phyloP scores from a whole-genome alignment of 148 eudicot genomes.

The Tetragonia tetragonoides region DNA sequence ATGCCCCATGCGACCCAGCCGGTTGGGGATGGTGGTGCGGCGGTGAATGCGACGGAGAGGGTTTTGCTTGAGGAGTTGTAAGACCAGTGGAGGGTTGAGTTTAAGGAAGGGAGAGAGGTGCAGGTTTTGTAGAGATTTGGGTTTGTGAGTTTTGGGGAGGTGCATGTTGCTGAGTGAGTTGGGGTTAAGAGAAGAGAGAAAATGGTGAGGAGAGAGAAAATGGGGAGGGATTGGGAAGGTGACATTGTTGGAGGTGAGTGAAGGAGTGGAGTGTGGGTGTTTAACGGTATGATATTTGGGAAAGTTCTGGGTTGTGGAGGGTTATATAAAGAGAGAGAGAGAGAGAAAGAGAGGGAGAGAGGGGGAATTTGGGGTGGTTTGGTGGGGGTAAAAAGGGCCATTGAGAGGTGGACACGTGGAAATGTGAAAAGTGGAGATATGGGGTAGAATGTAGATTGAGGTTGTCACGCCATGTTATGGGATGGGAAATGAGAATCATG shows the following conservation, averaged over 20 bases:
- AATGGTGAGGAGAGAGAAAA: not conserved
- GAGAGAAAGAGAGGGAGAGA: too few relatives aligned
- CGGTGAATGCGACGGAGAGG: slow-evolving; percentile 61
- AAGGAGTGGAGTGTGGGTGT: slow-evolving; percentile 5
- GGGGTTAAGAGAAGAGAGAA: slow-evolving; percentile 22
- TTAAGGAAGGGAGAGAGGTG: slow-evolving; percentile 40
- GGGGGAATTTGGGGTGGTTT: too few relatives aligned
- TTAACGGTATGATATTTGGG: not conserved
- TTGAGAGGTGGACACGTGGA: too few relatives aligned
- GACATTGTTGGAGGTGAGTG: slow-evolving; percentile 28
- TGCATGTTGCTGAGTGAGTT: slow-evolving; percentile 47
- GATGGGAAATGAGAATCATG: too few relatives aligned
- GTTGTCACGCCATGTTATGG: too few relatives aligned
- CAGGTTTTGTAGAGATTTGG: slow-evolving; percentile 42
- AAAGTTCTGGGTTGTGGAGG: not conserved
- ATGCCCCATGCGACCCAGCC: slow-evolving; percentile 88
- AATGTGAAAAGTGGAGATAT: too few relatives aligned
- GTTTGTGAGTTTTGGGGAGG: slow-evolving; percentile 43
- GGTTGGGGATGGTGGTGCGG: slow-evolving; percentile 37
- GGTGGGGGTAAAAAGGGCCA: too few relatives aligned
- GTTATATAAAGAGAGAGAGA: not conserved
- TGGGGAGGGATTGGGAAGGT: not conserved
- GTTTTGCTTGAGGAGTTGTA: slow-evolving; percentile 38
- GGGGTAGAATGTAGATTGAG: too few relatives aligned
- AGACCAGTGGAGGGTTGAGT: slow-evolving; percentile 63